Base-by-base conservation (phyloP, 129 eudicot genomes). In the Smallanthus sonchifolius region DNA sequence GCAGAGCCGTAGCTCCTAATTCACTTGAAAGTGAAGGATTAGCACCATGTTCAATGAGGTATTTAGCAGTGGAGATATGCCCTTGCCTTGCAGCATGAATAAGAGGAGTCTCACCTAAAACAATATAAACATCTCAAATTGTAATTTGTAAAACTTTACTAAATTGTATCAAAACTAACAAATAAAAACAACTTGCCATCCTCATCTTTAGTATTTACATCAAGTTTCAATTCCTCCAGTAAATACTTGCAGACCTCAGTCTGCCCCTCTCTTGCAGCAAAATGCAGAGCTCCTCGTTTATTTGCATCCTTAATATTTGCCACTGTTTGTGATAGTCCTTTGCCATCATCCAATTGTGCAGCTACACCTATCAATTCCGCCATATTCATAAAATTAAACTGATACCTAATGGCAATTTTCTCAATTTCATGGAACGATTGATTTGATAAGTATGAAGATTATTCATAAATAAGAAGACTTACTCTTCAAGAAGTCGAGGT, bases 61-160 rank as follows among this genome's bases (percentile, higher is more conserved):
- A 94, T 71, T 80, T 90, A 66, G 87, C 97, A 62, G 96, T 86
- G 40, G 83, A 69, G 72, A 86, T 86, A 69, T 88, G 96, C 65
- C 97, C 97, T 84, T 85, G 96, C 57, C 97, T 84, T 56, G 99
- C 96, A 77, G 99, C 99, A 85, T 94, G 99, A 52, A 84, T 78
- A 24, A 94, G 91, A 64, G 99, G 93, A 37, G 99, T 88, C 73
- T 94, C 99, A 65, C 97, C 99, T 94, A 69, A 54, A 77, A 45
- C 45, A 45, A 80, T 43, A 10, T 37, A 36, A 15, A 7, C 16
- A 32, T 32, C n/a, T n/a, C 47, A 32, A 34, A 4, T 61, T 56
- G 2, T 20, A 19, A 57, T 2, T 10, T 7, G 16, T 64, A 16
- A 37, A 38, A 16, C 7, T 64, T 15, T 16, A 64, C 49, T 4